phyloP scores from a whole-genome alignment of 768 basidiomycete species.

The Auricularia cornea region DNA sequence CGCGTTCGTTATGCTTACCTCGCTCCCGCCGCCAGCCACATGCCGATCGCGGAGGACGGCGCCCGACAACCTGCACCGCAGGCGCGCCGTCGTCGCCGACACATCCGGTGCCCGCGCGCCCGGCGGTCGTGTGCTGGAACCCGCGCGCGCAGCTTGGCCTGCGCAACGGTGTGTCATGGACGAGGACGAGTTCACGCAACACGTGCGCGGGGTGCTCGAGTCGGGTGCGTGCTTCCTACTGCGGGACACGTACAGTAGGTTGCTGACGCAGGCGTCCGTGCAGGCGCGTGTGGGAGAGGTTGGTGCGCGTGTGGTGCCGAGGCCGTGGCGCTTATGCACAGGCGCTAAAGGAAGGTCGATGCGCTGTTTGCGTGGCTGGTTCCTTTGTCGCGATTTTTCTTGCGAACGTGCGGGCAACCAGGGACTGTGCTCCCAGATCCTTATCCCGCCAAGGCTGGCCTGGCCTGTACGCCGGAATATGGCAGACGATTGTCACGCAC shows the following conservation, averaged over 20 bases:
- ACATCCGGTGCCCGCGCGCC: conserved; percentile 52
- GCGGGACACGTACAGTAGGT: too few relatives aligned
- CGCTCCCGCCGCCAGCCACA: conserved; percentile 18
- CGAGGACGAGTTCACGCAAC: conserved; percentile 60
- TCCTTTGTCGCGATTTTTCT: too few relatives aligned
- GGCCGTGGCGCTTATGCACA: conserved; percentile 47
- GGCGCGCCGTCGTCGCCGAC: conserved; percentile 70
- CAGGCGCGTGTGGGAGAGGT: conserved; percentile 35
- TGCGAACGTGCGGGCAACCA: too few relatives aligned
- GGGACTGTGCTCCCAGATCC: too few relatives aligned
- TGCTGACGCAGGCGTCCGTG: neutral
- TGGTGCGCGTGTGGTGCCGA: conserved; percentile 57
- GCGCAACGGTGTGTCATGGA: conserved; percentile 90
- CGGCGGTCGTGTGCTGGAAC: conserved; percentile 80
- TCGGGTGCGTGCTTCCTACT: conserved; percentile 12
- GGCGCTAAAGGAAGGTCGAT: conserved; percentile 51
- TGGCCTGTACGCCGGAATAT: too few relatives aligned
- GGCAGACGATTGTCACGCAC: too few relatives aligned
- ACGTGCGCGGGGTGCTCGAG: conserved; percentile 34
- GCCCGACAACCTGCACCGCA: conserved; percentile 78
- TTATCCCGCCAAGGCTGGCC: too few relatives aligned
- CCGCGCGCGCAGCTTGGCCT: conserved; percentile 47
- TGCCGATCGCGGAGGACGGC: conserved; percentile 79
- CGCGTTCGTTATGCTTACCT: too few relatives aligned
- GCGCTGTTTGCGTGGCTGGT: conserved; percentile 47